Evolutionary conservation across 192 early-diverging fungal species (phyloP).

Genomic region (Umbelopsis isabellina): DNA sequence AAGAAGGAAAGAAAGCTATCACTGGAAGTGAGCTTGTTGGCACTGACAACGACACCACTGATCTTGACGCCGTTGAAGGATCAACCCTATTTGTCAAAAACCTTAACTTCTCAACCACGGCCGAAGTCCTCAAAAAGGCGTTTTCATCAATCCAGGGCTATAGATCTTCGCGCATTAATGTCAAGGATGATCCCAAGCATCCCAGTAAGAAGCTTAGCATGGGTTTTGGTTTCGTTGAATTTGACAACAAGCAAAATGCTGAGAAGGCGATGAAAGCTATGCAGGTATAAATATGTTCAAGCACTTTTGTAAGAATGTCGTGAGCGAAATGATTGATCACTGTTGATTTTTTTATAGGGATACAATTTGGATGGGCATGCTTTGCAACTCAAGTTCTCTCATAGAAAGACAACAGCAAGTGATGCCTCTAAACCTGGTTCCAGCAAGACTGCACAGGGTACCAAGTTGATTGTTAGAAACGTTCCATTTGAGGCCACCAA

Average conservation of each 20-base stretch:
- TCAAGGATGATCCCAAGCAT: slow-evolving; percentile 86
- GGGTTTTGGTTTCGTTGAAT: slow-evolving; percentile 99
- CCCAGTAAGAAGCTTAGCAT: slow-evolving; percentile 79
- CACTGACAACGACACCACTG: slow-evolving; percentile 31
- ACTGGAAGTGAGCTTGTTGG: slow-evolving; percentile 43
- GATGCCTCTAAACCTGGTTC: slow-evolving; percentile 84
- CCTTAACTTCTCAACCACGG: slow-evolving; percentile 89
- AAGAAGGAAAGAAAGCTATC: slow-evolving; percentile 43
- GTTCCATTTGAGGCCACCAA: slow-evolving; percentile 96
- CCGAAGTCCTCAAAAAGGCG: slow-evolving; percentile 70
- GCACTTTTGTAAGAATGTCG: background rate
- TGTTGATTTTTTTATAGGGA: slow-evolving; percentile 42
- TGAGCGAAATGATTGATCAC: background rate
- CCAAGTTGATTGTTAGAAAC: slow-evolving; percentile 80
- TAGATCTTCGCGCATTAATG: slow-evolving; percentile 78
- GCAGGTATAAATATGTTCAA: slow-evolving; percentile 57
- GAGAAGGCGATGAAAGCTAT: slow-evolving; percentile 82
- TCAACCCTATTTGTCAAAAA: slow-evolving; percentile 96
- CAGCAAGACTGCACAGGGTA: slow-evolving; percentile 77
- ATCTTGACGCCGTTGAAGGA: slow-evolving; percentile 62
- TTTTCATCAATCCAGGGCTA: slow-evolving; percentile 82
- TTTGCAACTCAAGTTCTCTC: slow-evolving; percentile 91
- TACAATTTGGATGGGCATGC: slow-evolving; percentile 85
- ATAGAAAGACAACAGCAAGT: slow-evolving; percentile 58
- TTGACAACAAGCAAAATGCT: slow-evolving; percentile 79